Percentiles rank a stretch among this genome's conserved stretches.
Evolutionary conservation across 2,329 filamentous ascomycete species (phyloP).

Genomic region (Diaporthe sp.): DNA sequence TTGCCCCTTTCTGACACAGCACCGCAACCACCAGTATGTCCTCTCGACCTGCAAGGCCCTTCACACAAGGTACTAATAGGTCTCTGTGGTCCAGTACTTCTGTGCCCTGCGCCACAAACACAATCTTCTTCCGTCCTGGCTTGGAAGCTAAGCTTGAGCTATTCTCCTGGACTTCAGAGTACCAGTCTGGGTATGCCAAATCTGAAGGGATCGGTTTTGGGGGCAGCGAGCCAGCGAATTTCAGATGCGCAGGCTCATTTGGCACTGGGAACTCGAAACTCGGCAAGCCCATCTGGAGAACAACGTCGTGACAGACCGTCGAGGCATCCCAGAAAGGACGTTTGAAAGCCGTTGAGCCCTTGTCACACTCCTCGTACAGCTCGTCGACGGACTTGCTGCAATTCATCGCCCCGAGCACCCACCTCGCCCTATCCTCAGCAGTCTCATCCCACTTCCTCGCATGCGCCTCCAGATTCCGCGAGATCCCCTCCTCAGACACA

Average conservation of each 20-base stretch:
- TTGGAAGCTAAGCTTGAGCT: constrained; percentile 33
- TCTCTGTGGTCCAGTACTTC: constrained; percentile 53
- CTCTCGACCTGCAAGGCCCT: constrained; percentile 54
- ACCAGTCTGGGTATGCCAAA: constrained; percentile 57
- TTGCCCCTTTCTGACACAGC: constrained; percentile 46
- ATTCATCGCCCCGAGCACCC: constrained; percentile 28
- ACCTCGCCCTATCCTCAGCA: constrained; percentile 23
- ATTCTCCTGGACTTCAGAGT: constrained; percentile 55
- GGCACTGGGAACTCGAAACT: constrained; percentile 28
- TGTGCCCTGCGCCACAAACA: constrained; percentile 63
- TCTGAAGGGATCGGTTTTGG: constrained; percentile 46
- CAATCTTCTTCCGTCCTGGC: constrained; percentile 51
- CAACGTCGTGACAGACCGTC: constrained; percentile 31
- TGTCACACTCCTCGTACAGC: constrained; percentile 2
- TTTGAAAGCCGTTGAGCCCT: neutral
- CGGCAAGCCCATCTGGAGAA: constrained; percentile 34
- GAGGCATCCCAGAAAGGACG: constrained; percentile 24
- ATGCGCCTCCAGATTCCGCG: neutral
- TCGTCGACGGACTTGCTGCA: constrained; percentile 29
- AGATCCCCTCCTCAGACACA: constrained; percentile 8
- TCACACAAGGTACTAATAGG: constrained; percentile 59
- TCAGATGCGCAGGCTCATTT: constrained; percentile 28
- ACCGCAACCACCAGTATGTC: constrained; percentile 56
- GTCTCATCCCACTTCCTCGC: constrained; percentile 16
- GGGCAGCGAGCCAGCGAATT: constrained; percentile 44